Base-by-base conservation (phyloP, 768 basidiomycete species). In the Kwoniella pini region DNA sequence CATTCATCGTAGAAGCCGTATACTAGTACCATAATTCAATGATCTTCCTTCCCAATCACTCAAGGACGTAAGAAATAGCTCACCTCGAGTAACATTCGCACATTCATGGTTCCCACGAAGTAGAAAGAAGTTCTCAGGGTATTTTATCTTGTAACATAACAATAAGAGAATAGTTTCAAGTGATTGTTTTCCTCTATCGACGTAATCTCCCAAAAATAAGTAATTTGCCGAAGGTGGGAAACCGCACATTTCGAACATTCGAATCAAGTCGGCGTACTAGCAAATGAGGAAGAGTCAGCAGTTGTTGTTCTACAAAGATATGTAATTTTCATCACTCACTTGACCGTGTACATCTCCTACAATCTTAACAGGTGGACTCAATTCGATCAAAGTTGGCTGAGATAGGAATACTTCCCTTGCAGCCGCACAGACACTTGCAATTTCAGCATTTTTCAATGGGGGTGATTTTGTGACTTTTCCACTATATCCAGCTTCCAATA, bases 1-100 rank as follows among this genome's bases (percentile, higher is more conserved):
- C 96, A 99, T 81, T 99, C 96, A 81, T 98, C 96, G 79, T 99
- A 99, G 81, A 99, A 99, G 26, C 96, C 96, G 73, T 99, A 99
- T 21, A 98, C 96, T 97, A 36, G 33, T 15, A 15, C 15, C 33
- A 36, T 36, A 36, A 15, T 36, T 36, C 7, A 7, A 15, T 36
- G 33, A 36, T 36, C 33, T n/a, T n/a, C 33, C 33, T 36, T 36
- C 33, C 7, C 33, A 36, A 36, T 7, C 15, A 15, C 12, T 21
- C 22, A 13, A 17, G 10, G 24, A 33, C 50, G 13, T 17, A 42
- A 43, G 49, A 13, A 12, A 12, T 30, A 22, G 79, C 88, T 65
- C 64, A 93, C 94, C 95, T 87, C 96, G 83, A 55, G 96, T 99
- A 54, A 99, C 96, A 74, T 98, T 98, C 46, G 96, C 96, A 76